These are phyloP conservation scores for Oropetium thomaeum DNA, from an alignment of 176 grass and related monocot genomes.

Conservation along the genomic window DNA sequence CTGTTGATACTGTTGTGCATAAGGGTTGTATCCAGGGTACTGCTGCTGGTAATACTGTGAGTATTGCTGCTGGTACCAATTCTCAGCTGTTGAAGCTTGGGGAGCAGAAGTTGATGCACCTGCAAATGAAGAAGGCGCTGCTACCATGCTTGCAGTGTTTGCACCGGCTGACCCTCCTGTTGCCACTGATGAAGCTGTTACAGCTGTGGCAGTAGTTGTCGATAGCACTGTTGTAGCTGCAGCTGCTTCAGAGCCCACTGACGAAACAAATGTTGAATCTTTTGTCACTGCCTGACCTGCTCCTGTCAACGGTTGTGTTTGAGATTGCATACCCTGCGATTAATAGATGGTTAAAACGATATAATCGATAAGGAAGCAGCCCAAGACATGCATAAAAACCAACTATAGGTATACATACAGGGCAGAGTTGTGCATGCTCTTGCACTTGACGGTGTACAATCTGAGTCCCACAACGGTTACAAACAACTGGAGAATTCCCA, in stretches of 20 bases:
- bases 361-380: conserved; percentile 1
- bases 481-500: conserved; percentile 92
- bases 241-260: conserved; percentile 33
- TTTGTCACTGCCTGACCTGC: conserved; percentile 45
- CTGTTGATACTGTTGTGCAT: conserved; percentile 79
- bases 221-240: conserved; percentile 17
- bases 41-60: conserved; percentile 84
- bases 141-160: background rate
- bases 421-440: conserved; percentile 93
- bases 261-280: conserved; percentile 36
- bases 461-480: conserved; percentile 82
- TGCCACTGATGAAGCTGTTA: conserved; percentile 25
- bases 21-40: conserved; percentile 71
- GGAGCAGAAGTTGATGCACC: conserved; percentile 36
- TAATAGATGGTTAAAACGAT: conserved; percentile 15
- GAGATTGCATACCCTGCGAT: conserved; percentile 65
- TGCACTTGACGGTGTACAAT: conserved; percentile 96
- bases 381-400: conserved; percentile 4
- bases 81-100: conserved; percentile 55
- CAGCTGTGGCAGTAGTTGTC: conserved; percentile 18
- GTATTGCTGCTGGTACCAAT: conserved; percentile 75
- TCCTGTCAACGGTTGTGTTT: conserved; percentile 42
- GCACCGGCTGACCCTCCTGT: conserved; percentile 31
- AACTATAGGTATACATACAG: conserved; percentile 52
- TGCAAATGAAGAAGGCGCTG: background rate